Conservation (phyloP, 345 rosid genomes). For the Brassica napus region Da-Ae NC_063444.1:20679001-20679500, state of each 20-base stretch:
- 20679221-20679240: constrained; percentile 1
- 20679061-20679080: constrained; percentile 11
- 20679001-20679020: background rate
- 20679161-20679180: background rate
- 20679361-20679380: background rate
- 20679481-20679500: too few species aligned
- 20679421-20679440: background rate
- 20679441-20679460: background rate
- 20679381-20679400: background rate
- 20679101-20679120: constrained; percentile 20
- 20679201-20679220: constrained; percentile 10
- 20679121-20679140: background rate
- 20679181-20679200: constrained; percentile 10
- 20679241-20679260: background rate
- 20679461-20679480: background rate
- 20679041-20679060: background rate
- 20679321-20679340: background rate
- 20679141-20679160: constrained; percentile 21
- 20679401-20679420: background rate
- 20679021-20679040: background rate
- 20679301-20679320: constrained; percentile 24
- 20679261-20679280: background rate
- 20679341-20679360: background rate
- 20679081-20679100: background rate
- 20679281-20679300: constrained; percentile 1